Base-by-base conservation (phyloP, 805 yeast species). In the Teunomyces atbi region DNA sequence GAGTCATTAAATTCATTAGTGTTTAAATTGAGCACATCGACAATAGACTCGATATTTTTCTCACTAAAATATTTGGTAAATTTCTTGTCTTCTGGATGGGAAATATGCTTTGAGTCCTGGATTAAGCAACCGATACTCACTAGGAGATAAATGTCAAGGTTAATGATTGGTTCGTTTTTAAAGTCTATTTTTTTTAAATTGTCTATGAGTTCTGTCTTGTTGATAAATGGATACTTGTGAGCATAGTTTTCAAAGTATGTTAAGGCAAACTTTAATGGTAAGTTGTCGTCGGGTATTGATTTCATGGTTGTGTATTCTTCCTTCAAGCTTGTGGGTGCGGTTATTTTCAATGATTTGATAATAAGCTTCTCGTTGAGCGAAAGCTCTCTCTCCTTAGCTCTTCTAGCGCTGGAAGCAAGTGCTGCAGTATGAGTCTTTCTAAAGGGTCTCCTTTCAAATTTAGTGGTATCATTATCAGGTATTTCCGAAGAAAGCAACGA, bases 61-160 rank as follows among this genome's bases (percentile, higher is more conserved):
- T 64, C 70, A 43, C 60, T 65, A 53, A 73, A 73, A 45, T 52
- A 61, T 12, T 55, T 51, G 4, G 50, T 45, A 53, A 66, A 72
- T 34, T 56, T 50, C 10, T 47, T 44, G 18, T 35, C 36, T 15
- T 58, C 49, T 41, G 50, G 51, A 37, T 61, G 53, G 3, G 20
- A 7, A 6, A 41, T 43, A 44, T 59, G 54, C 4, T 49, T 52
- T 13, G 65, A 53, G 49, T 70, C 76, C 46, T 62, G 58, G 5
- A 71, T 53, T 34, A 69, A 53, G 48, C 75, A 67, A 7, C 76
- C 76, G 19, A 69, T 66, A 45, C 71, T 61, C 61, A 72, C 53
- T 32, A 71, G 54, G 44, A 72, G 48, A 54, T 70, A 72, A 15
- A 66, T 54, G 49, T 71, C 74, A 47, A 71, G 54, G 48, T 62